Evolutionary conservation across 352 stramenopile genomes (phyloP).

Genomic region (Phytophthora macrochlamydospora): DNA sequence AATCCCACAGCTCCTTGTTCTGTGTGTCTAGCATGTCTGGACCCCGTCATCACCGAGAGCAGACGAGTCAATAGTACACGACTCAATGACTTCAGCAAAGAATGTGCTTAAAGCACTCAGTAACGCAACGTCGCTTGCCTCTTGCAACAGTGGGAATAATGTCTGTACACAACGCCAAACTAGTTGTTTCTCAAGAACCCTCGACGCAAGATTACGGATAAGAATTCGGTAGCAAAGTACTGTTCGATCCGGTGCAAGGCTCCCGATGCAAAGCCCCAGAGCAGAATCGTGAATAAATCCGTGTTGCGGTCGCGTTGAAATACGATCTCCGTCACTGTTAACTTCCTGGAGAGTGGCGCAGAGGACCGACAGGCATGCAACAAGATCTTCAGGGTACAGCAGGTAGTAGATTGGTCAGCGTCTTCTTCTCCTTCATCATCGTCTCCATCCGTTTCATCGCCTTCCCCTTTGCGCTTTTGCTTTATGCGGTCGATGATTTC

Average conservation of each 20-base stretch:
- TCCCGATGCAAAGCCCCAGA: slow-evolving; percentile 30
- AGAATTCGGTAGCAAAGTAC: slow-evolving; percentile 69
- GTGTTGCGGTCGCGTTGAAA: slow-evolving; percentile 31
- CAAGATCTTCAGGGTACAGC: slow-evolving; percentile 79
- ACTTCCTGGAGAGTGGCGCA: slow-evolving; percentile 64
- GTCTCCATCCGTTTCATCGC: slow-evolving; percentile 34
- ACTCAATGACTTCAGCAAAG: slow-evolving; percentile 68
- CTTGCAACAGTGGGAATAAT: slow-evolving; percentile 50
- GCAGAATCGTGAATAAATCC: slow-evolving; percentile 55
- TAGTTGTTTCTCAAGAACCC: slow-evolving; percentile 51
- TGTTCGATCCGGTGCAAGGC: slow-evolving; percentile 52
- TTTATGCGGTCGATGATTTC: slow-evolving; percentile 47
- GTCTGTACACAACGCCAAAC: slow-evolving; percentile 56
- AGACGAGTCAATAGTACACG: slow-evolving; percentile 46
- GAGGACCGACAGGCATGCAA: slow-evolving; percentile 69
- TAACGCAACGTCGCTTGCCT: slow-evolving; percentile 40
- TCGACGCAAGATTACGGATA: slow-evolving; percentile 65
- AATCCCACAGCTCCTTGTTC: slow-evolving; percentile 51
- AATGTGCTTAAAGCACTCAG: slow-evolving; percentile 66
- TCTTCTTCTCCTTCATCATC: slow-evolving; percentile 56
- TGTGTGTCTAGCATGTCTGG: slow-evolving; percentile 14
- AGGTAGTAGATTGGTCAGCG: slow-evolving; percentile 67
- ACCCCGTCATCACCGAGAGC: slow-evolving; percentile 23
- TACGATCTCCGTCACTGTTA: slow-evolving; percentile 34
- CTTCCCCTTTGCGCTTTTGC: slow-evolving; percentile 13